Evolutionary conservation across 495 filamentous ascomycete species (phyloP).

Genomic region (Penicillium atrosanguineum): DNA sequence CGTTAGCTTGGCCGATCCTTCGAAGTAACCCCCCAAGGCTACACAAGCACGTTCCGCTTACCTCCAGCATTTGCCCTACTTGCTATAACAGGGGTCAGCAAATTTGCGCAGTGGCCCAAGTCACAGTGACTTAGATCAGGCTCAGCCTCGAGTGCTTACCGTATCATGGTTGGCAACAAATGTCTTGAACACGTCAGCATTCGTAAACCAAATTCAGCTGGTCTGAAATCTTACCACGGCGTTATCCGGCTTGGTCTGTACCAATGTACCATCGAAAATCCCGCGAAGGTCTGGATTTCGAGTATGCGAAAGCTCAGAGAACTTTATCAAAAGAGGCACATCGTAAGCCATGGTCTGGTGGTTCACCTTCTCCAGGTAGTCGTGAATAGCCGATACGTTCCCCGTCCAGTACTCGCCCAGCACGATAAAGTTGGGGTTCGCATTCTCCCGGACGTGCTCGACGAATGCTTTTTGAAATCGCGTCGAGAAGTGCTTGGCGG

Average conservation of each 20-base stretch:
- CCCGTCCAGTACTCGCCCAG: conserved; percentile 76
- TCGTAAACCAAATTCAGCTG: conserved; percentile 4
- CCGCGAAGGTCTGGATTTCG: conserved; percentile 55
- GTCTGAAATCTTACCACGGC: conserved; percentile 51
- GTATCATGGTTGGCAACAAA: conserved; percentile 47
- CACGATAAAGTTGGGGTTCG: conserved; percentile 57
- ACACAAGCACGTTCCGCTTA: conserved; percentile 15
- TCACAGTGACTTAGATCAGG: background rate
- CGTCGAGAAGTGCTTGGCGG: conserved; percentile 68
- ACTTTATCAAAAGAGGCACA: conserved; percentile 63
- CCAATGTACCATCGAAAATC: conserved; percentile 61
- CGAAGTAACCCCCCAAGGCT: background rate
- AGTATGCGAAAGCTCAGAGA: conserved; percentile 52
- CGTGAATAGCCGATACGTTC: conserved; percentile 49
- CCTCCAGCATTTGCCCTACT: conserved; percentile 57
- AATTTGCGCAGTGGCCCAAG: background rate
- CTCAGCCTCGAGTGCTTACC: conserved; percentile 21
- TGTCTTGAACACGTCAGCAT: conserved; percentile 24
- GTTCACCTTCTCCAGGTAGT: conserved; percentile 59
- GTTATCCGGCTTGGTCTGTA: conserved; percentile 55
- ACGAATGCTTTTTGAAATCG: conserved; percentile 63
- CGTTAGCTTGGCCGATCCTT: conserved; percentile 6
- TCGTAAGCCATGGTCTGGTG: conserved; percentile 64
- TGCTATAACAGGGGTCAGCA: conserved; percentile 39
- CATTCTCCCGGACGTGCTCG: conserved; percentile 43